Base-by-base conservation (phyloP, 129 eudicot genomes). In the Flaveria bidentis region DNA sequence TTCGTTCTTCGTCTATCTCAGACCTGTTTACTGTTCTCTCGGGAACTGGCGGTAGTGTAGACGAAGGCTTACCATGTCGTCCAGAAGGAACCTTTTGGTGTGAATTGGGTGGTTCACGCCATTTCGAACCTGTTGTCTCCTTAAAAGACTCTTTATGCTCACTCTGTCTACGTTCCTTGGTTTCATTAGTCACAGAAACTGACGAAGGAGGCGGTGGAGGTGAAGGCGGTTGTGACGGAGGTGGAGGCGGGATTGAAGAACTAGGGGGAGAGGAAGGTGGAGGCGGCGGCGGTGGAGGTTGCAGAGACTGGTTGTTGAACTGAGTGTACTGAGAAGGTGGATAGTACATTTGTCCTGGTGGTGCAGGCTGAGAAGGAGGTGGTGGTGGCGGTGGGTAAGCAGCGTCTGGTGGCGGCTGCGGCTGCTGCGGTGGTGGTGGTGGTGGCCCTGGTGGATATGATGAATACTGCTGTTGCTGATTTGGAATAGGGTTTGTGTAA, bases 1-100 rank as follows among this genome's bases (percentile, higher is more conserved):
- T 90, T 73, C 92, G 85, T 79, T 90, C 98, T 53, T 90, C 97
- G 46, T 93, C 97, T 0, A 89, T 85, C 87, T 93, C 98, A 51
- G 75, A 71, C 81, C 92, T 81, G 66, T 81, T 78, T 0, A 84
- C 20, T 26, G 69, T 86, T 66, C 85, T 90, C 47, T n/a, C 78
- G 1, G 86, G 87, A 55, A 83, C 71, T 9, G 82, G 82, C 2
- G 97, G 88, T 41, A 86, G 64, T 28, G 71, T 72, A 46, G 95
- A 79, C 52, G 90, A 78, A 56, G 85, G 83, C 69, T 80, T 88
- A 39, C 23, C 47, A 28, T 75, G 92, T 49, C 81, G 81, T 77
- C 71, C 86, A 53, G 86, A 53, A 16, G 84, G 39, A 39, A 42
- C 25, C 6, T 78, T 84, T 7, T 78, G 84, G 51, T 77, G 71